Percentiles rank a stretch among this genome's conserved stretches.
Evolutionary conservation across 352 stramenopile species (phyloP).

Genomic region (Phytophthora constricta): DNA sequence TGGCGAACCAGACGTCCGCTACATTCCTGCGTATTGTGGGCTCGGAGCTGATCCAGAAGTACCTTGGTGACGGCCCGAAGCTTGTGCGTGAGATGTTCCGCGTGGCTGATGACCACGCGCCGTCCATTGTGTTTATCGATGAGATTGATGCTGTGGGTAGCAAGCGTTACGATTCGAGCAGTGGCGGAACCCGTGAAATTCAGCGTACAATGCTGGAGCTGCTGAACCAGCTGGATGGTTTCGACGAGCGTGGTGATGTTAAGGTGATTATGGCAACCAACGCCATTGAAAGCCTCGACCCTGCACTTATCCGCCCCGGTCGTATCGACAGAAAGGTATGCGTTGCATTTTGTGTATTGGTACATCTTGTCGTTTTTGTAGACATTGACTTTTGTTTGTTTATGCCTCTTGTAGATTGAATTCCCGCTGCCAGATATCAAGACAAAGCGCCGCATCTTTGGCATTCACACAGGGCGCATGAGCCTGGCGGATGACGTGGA

Average conservation of each 20-base stretch:
- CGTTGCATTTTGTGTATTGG: conserved; percentile 15
- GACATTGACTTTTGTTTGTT: conserved; percentile 16
- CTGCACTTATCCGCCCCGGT: conserved; percentile 98
- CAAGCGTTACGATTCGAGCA: conserved; percentile 99
- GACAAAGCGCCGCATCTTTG: conserved; percentile 99
- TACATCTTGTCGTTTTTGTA: too few species aligned
- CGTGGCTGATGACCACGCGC: conserved; percentile 98
- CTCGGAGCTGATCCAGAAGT: conserved; percentile 99
- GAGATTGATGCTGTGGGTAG: conserved; percentile 99
- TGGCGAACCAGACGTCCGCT: conserved; percentile 99
- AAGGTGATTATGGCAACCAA: conserved; percentile 99
- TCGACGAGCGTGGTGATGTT: conserved; percentile 99
- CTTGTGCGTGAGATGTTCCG: conserved; percentile 99
- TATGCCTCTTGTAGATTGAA: conserved; percentile 98
- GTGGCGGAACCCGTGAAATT: conserved; percentile 98
- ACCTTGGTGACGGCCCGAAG: conserved; percentile 99
- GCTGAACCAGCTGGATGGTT: conserved; percentile 99
- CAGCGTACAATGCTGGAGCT: conserved; percentile 99
- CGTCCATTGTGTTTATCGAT: conserved; percentile 99
- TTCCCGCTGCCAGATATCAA: conserved; percentile 99
- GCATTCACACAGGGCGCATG: conserved; percentile 99
- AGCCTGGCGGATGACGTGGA: conserved; percentile 98
- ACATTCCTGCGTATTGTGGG: conserved; percentile 99
- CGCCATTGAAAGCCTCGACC: conserved; percentile 99
- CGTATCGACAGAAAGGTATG: conserved; percentile 99